Evolutionary conservation across 2,329 filamentous ascomycete genomes (phyloP), one percentile per base, ranked within the genome.

Genomic region (Bipolaris zeicola): DNA sequence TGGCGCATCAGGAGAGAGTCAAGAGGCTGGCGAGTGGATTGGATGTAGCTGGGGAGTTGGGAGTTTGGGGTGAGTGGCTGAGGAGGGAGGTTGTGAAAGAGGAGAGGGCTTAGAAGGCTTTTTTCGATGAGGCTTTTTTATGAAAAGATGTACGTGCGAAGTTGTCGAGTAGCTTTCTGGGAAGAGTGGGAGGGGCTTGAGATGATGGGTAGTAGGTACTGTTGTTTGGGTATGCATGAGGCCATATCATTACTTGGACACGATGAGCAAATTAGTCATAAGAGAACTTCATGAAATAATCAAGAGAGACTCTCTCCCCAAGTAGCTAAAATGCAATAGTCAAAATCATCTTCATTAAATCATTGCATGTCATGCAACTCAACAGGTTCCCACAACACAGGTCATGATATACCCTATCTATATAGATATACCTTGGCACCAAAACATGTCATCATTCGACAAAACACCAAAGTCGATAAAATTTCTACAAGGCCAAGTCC

Each of bases 21-120:
- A 75, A 70, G 59, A 74, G 75, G 62, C 41, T 83, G 52, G 78
- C 70, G 1, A 75, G 65, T 53, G 81, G 78, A 51, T 56, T 85
- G 54, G 80, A 82, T 48, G 61, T 80, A 3, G 76, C 72, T 54
- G 81, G 78, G 34, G 79, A 84, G 70, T 58, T 85, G 39, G 79
- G 80, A 0, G 71, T 83, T 24, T 85, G 82, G 81, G 74, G 76
- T 7, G 82, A 84, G 71, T 85, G 81, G 79, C 60, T 83, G 16
- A 63, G 67, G 45, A 45, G 62, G 33, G 64, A 70, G 55, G 66
- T 61, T 31, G 28, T 6, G 33, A 47, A 44, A 11, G 42, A 49
- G 16, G 26, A 6, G 47, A 39, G 33, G 22, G 28, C 22, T 46
- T 45, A 18, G 39, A 3, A 26, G 13, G 39, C 6, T 24, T 41